Conservation (phyloP, 768 basidiomycete genomes). For the Amanita pallidorosea region DNA sequence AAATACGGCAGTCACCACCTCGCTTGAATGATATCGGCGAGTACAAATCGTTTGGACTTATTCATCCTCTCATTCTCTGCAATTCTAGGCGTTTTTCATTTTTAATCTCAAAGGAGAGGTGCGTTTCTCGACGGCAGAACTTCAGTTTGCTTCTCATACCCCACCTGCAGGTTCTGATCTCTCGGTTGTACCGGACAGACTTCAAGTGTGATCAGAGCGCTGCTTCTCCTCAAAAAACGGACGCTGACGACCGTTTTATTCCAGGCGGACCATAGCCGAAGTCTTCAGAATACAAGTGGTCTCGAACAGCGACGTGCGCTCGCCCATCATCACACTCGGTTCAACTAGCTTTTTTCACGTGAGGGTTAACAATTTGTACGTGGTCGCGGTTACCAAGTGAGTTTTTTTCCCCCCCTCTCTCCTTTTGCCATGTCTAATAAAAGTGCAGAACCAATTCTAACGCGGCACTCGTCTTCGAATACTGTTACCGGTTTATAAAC, state of each 20-base stretch:
- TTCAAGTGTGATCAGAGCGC: conserved; percentile 62
- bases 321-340: conserved; percentile 94
- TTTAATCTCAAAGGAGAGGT: conserved; percentile 99
- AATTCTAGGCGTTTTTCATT: conserved; percentile 85
- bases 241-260: conserved; percentile 6
- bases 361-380: conserved; percentile 87
- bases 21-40: conserved; percentile 4
- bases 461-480: conserved; percentile 96
- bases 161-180: conserved; percentile 73
- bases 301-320: conserved; percentile 92
- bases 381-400: conserved; percentile 93
- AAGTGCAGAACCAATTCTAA: conserved; percentile 83
- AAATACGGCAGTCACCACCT: no score
- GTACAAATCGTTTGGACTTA: not conserved
- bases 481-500: conserved; percentile 91
- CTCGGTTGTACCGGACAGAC: conserved; percentile 90
- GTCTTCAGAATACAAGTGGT: conserved; percentile 99
- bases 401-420: conserved; percentile 13
- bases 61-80: not conserved
- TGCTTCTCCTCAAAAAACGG: not conserved
- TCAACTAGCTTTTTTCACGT: conserved; percentile 99
- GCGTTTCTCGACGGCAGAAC: conserved; percentile 12
- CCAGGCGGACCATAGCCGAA: conserved; percentile 90
- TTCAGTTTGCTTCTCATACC: not conserved
- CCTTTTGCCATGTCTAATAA: not conserved